Evolutionary conservation across 108 stramenopile genomes (phyloP), one percentile per base, ranked within the genome.

Genomic region (Epithemia pelagica): DNA sequence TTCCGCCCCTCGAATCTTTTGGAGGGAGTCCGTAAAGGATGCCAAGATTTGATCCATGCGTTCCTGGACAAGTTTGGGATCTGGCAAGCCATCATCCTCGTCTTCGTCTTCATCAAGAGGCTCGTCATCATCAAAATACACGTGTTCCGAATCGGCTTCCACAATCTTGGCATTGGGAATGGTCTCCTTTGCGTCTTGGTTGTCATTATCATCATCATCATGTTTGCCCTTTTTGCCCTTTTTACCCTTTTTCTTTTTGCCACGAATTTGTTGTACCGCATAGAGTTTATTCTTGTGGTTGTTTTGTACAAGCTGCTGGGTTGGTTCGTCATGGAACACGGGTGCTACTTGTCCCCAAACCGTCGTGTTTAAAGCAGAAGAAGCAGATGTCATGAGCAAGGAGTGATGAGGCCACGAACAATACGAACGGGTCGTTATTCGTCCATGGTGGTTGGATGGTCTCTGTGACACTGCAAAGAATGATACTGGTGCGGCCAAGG

Each of bases 1-100:
- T 75, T 90, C 86, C n/a, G 84, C 86, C 24, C 92, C 92, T 28
- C 88, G 78, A 56, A 94, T 87, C 18, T 80, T 75, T 30, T 82
- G 72, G 56, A 94, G 87, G 0, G 86, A 80, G 26, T 81, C 74
- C 33, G 81, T 72, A 37, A 90, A 79, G 2, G 63, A 65, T 22
- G 81, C 70, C 10, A 94, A 76, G 21, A 87, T 82, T 61, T 75
- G 62, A 54, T 87, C 73, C 89, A 94, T 89, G 32, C 72, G 66
- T 7, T 67, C 52, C 37, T 79, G 65, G 26, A 88, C 78, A 20
- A 76, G 68, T 8, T 56, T 33, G 0, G 73, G 54, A 69, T 90
- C 86, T n/a, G 92, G 92, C 0, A 94, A 76, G 2, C 68, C 57
- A n/a, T 66, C 75, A 24, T 79, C 78, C 18, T 60, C 76, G 22